These are phyloP conservation scores for Beta vulgaris DNA, from an alignment of 148 eudicot species.

Conservation along the genomic window DNA sequence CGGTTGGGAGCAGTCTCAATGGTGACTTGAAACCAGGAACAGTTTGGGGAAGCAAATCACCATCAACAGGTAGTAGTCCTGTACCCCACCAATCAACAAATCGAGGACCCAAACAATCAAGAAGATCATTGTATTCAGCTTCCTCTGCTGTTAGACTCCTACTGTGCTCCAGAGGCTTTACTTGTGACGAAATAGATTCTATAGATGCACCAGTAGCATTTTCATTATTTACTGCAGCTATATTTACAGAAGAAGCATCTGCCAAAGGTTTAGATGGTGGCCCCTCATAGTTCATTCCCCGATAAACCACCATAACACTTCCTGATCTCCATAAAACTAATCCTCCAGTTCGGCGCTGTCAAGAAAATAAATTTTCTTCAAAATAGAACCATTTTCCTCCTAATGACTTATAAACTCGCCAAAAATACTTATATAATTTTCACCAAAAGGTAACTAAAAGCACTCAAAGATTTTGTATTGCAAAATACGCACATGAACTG, in stretches of 20 bases:
- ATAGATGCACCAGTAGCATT: conserved; percentile 26
- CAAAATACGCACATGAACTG: background rate
- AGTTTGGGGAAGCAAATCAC: conserved; percentile 84
- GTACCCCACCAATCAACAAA: conserved; percentile 99
- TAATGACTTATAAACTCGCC: background rate
- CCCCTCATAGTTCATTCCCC: conserved; percentile 81
- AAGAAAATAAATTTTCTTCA: conserved; percentile 13
- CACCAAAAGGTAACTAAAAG: background rate
- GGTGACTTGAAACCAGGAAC: conserved; percentile 85
- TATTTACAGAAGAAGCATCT: conserved; percentile 45
- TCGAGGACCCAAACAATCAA: conserved; percentile 92
- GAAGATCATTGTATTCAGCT: conserved; percentile 58
- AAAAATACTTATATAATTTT: background rate
- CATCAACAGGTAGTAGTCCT: conserved; percentile 92
- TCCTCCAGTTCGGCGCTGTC: conserved; percentile 92
- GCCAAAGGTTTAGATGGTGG: conserved; percentile 53
- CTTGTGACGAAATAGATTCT: conserved; percentile 30
- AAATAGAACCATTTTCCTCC: background rate
- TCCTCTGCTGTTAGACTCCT: conserved; percentile 69
- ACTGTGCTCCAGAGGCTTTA: conserved; percentile 26
- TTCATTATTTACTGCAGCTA: conserved; percentile 17
- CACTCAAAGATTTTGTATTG: background rate
- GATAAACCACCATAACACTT: conserved; percentile 95
- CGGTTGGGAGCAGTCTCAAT: conserved; percentile 83
- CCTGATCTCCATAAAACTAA: conserved; percentile 92